Percentiles rank a stretch among this genome's conserved stretches.
Conservation (phyloP, 768 basidiomycete genomes). For the Lentinula guzmanii region DNA sequence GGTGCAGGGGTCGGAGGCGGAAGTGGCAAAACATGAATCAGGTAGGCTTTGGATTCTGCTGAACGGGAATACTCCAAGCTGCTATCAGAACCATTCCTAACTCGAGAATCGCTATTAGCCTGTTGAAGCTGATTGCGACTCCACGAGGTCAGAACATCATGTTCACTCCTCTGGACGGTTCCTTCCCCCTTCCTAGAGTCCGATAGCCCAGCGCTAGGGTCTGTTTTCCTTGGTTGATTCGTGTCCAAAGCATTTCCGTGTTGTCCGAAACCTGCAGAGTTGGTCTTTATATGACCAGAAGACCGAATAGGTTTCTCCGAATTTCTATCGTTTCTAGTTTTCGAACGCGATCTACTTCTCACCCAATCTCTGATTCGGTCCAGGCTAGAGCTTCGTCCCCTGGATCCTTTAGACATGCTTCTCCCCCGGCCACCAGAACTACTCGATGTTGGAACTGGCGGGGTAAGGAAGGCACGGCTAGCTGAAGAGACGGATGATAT, state of each 20-base stretch:
- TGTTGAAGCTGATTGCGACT: neutral
- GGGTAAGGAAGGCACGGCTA: neutral
- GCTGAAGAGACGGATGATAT: neutral
- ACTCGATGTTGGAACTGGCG: neutral
- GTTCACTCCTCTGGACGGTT: neutral
- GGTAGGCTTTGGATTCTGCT: neutral
- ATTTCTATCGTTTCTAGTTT: neutral
- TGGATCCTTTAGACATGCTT: neutral
- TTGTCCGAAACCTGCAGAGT: neutral
- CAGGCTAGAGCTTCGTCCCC: neutral
- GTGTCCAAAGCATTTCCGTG: neutral
- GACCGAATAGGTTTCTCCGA: neutral
- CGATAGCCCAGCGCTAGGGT: neutral
- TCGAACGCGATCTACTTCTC: slow-evolving; percentile 2
- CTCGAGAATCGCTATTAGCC: neutral
- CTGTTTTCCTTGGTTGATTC: neutral
- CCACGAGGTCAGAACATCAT: neutral
- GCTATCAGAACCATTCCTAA: no score
- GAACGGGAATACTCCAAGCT: no score
- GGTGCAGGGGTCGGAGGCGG: neutral
- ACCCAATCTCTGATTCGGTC: neutral
- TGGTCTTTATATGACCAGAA: neutral
- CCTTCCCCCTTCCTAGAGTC: neutral
- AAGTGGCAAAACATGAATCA: neutral
- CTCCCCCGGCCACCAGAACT: neutral